Percentiles rank a stretch among this genome's conserved stretches.
These are phyloP conservation scores for Solanum tarapatanum DNA, from an alignment of 257 asterid genomes.

Conservation along the genomic window DNA sequence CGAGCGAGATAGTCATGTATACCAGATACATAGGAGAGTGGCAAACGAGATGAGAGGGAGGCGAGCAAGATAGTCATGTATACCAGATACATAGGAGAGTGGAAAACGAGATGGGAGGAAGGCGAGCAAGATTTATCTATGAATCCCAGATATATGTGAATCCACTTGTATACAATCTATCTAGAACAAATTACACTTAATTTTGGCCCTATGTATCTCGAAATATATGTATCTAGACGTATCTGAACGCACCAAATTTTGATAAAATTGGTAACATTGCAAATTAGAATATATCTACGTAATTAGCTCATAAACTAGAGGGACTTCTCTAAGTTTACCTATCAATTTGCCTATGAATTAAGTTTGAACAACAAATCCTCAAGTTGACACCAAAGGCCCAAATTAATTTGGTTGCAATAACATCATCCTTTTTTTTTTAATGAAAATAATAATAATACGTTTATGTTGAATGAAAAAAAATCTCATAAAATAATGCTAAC, in stretches of 20 bases:
- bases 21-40: too few relatives aligned
- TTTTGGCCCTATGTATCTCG: background rate
- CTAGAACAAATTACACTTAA: too few relatives aligned
- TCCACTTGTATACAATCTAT: background rate
- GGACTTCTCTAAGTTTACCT: too few relatives aligned
- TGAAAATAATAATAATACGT: background rate
- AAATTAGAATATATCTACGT: background rate
- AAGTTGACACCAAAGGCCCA: background rate
- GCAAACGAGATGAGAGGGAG: background rate
- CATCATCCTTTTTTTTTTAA: background rate
- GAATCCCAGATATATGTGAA: background rate
- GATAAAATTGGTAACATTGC: too few relatives aligned
- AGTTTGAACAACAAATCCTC: background rate
- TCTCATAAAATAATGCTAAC: background rate
- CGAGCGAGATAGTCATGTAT: background rate
- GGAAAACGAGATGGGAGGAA: too few relatives aligned
- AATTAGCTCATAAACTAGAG: too few relatives aligned
- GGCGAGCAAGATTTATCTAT: background rate
- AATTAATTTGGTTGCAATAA: background rate
- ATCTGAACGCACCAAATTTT: rapidly evolving
- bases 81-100: too few relatives aligned
- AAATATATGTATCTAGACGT: rapidly evolving
- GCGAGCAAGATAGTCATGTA: too few relatives aligned
- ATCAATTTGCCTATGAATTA: too few relatives aligned
- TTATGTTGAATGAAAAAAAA: background rate